Evolutionary conservation across 2,329 filamentous ascomycete genomes (phyloP), one percentile per base, ranked within the genome.

Genomic region (Chrysosphaeria jannelii): DNA sequence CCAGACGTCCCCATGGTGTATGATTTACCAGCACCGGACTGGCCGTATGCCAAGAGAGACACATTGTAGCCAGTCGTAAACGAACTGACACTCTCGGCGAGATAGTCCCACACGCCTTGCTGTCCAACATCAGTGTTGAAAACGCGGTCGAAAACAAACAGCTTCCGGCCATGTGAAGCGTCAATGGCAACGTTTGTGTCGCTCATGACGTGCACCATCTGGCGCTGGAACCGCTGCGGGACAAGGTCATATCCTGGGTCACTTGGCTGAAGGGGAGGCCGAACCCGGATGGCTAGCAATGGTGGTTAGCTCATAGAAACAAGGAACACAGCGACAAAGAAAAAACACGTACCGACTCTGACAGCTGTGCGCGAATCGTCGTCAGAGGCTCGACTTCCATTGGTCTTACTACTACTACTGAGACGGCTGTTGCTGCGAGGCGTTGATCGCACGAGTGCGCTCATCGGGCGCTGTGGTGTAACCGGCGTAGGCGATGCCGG

Each of bases 41-140:
- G 85, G 33, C 85, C 85, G 38, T 97, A 97, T 22, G 85, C 85
- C 35, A 97, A 51, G 23, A 97, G 63, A 4, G 85, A 97, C 28
- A 97, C 85, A 60, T 97, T 97, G 57, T 93, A 97, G 25, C 85
- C 85, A 39, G 91, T 76, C 2, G 85, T 51, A 35, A 97, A 97
- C 3, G 79, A 74, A 35, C 56, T 63, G 34, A 93, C 71, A 35
- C 78, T 88, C 34, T 97, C 85, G 30, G 63, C 63, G 23, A 97
- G 52, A 37, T 97, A 97, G 22, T 90, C 72, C 74, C 81, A 97
- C 22, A 97, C 50, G 22, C 79, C 81, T 33, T 85, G 71, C 42
- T 97, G 85, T 28, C 61, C 57, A 6, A 78, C 56, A 3, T 85
- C 69, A 35, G 79, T 65, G 15, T 65, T 58, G 39, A 97, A 97